Evolutionary conservation across 2,329 filamentous ascomycete genomes (phyloP), one percentile per base, ranked within the genome.

Genomic region (Mariannaea elegans): DNA sequence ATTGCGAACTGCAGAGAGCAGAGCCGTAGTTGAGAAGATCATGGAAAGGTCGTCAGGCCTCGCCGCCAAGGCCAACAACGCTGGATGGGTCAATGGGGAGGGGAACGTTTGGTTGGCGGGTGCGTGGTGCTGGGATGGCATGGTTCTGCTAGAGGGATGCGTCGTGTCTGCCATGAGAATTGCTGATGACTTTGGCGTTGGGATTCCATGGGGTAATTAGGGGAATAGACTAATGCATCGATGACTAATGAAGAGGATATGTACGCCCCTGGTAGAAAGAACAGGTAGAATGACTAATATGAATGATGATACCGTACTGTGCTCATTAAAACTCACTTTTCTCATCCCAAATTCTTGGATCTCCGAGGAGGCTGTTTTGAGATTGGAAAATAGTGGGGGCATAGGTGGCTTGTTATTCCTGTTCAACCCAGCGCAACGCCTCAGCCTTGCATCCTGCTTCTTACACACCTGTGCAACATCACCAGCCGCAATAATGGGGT

Each of bases 51-150:
- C 29, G 7, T 29, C 27, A 18, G 24, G 9, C 5, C 24, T 27
- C 24, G 9, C 24, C 24, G 9, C 24, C 24, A 9, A 27, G 24
- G 24, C 24, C 9, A 9, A 9, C 24, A 4, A 14, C 13, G 19
- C 23, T 7, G 23, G 36, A 4, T 87, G 85, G 84, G 76, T 71
- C 7, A 87, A 85, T 57, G 85, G 85, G 0, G 75, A 84, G 48
- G 77, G 79, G 7, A 78, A 80, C 38, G 80, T 88, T 0, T 88
- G 81, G 78, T 66, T 88, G 12, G 77, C 80, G 1, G 86, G 86
- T 6, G 83, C 84, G 0, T 88, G 85, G 86, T 88, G 85, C 64
- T 88, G 85, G 85, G 86, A 88, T 69, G 86, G 86, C 3, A 85
- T 88, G 84, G 84, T 88, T 1, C 65, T 88, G 14, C 71, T 88